phyloP scores from a whole-genome alignment of 192 early-diverging fungal genomes.

The Haplosporangium gracile region DNA sequence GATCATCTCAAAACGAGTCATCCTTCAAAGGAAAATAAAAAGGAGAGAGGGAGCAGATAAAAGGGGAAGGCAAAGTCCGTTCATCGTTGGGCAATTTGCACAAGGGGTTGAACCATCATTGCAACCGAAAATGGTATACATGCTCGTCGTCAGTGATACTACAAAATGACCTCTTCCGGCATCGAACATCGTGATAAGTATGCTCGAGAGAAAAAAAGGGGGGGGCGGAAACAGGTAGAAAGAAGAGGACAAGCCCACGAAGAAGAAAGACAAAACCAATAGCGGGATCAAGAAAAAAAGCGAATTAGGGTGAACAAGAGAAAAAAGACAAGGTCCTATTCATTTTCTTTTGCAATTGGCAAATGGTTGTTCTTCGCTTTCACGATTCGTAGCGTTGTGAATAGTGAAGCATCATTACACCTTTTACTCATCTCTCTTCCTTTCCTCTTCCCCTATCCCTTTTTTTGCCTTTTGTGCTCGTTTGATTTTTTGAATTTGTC shows the following conservation, averaged over 20 bases:
- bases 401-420: neutral
- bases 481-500: neutral
- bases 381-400: neutral
- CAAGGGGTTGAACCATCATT: neutral
- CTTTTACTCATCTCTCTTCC: neutral
- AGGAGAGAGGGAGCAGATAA: neutral
- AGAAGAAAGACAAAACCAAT: neutral
- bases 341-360: neutral
- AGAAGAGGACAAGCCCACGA: neutral
- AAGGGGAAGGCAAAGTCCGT: conserved; percentile 9
- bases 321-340: neutral
- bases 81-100: neutral
- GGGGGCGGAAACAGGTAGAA: neutral
- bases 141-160: neutral
- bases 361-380: neutral
- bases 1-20: neutral
- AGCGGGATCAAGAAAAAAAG: neutral
- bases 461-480: neutral
- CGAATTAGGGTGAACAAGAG: neutral
- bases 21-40: no score
- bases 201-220: neutral
- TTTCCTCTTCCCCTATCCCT: neutral
- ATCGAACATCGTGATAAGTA: neutral
- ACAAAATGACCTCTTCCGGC: neutral
- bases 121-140: conserved; percentile 38